Evolutionary conservation across 2,329 filamentous ascomycete species (phyloP), one percentile per base, ranked within the genome.

Genomic region (Hypoxylon sp.): DNA sequence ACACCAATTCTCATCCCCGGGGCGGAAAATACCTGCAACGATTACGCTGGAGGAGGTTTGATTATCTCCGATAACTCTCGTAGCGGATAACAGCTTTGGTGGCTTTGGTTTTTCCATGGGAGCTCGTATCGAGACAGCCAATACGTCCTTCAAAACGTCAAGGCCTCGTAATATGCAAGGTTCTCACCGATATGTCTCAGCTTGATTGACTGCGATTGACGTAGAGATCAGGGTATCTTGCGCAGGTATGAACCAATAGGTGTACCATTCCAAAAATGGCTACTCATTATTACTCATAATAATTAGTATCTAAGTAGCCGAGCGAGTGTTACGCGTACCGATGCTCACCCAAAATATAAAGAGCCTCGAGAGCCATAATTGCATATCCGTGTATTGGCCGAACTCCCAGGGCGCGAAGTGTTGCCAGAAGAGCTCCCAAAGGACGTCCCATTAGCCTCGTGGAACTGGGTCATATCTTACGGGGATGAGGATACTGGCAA

Each of bases 401-500:
- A 49, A 54, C 14, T 61, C 58, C 49, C 50, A 54, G 1, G 58
- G 50, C 12, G 58, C 42, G 38, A 61, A 61, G 30, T 36, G 48
- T 6, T 3, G 11, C 58, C 58, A 61, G 16, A 61, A 61, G 2
- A 1, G 9, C 12, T 42, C 18, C 42, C 30, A 61, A 11, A 44
- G 24, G n/a, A 18, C 2, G 24, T 54, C 42, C 30, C 7, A 20
- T 2, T 18, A 3, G 14, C 7, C 24, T 30, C 6, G 22, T 18
- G 16, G 12, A 14, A 26, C 14, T 33, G 5, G 9, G 3, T 16
- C 12, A 18, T 24, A 40, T 32, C 28, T 50, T 2, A 44, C n/a
- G n/a, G 58, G 58, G 26, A 61, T n/a, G 5, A 61, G 32, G 7
- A 54, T 54, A 26, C 58, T 54, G 18, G 32, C 32, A 11, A 61